phyloP scores from a whole-genome alignment of 2,329 filamentous ascomycete genomes.

The Septoria linicola region DNA sequence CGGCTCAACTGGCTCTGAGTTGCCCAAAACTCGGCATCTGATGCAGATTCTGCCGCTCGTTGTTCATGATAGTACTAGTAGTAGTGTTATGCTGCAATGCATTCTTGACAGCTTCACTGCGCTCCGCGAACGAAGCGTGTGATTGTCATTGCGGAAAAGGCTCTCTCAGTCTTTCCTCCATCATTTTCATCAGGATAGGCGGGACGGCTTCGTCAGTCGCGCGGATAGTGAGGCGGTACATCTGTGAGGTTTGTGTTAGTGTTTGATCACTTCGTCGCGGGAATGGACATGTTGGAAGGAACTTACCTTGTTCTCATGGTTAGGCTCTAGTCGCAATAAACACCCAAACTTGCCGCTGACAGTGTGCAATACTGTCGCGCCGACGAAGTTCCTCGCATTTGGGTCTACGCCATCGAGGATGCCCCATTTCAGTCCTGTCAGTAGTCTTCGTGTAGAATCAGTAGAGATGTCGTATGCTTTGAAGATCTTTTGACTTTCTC shows the following conservation, averaged over 20 bases:
- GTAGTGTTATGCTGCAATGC: constrained; percentile 5
- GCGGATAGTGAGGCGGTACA: constrained; percentile 90
- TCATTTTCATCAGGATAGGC: constrained; percentile 72
- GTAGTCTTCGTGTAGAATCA: constrained; percentile 66
- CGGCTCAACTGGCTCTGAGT: constrained; percentile 3
- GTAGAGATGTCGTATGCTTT: constrained; percentile 66
- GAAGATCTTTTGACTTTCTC: constrained; percentile 88
- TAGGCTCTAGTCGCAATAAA: constrained; percentile 88
- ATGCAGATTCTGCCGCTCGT: constrained; percentile 7
- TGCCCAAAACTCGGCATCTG: constrained; percentile 12
- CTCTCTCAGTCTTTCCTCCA: constrained; percentile 77
- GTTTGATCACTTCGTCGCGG: constrained; percentile 1
- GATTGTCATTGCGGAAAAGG: constrained; percentile 29
- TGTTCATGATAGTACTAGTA: background rate
- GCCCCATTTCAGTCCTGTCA: constrained; percentile 88
- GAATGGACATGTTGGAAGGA: background rate
- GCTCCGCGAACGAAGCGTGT: constrained; percentile 9
- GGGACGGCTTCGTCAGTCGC: constrained; percentile 92
- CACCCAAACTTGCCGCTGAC: constrained; percentile 91
- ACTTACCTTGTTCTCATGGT: constrained; percentile 84
- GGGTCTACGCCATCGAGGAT: constrained; percentile 83
- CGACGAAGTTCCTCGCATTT: constrained; percentile 90
- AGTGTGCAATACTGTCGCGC: constrained; percentile 81
- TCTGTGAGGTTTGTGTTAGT: constrained; percentile 55
- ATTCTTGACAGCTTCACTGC: constrained; percentile 11